phyloP scores from a whole-genome alignment of 2,329 filamentous ascomycete species.

The Pseudogymnoascus sp. region DNA sequence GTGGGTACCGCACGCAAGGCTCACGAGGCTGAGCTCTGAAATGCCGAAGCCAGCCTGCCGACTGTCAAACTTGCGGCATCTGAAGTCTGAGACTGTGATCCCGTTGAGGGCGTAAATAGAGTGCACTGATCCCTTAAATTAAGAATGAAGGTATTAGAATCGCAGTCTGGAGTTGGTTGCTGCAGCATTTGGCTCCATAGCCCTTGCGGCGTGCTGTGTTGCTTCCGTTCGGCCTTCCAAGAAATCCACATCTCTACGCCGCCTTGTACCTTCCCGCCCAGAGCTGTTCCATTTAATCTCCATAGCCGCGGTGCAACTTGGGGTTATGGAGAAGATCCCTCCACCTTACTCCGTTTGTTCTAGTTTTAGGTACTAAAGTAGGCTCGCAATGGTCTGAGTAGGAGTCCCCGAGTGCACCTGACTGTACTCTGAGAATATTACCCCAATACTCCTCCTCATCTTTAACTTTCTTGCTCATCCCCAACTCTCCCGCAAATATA shows the following conservation, averaged over 20 bases:
- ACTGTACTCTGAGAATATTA: constrained; percentile 6
- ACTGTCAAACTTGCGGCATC: neutral
- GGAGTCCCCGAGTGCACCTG: neutral
- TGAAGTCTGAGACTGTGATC: neutral
- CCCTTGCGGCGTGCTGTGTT: neutral
- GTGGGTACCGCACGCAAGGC: constrained; percentile 8
- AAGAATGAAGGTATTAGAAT: neutral
- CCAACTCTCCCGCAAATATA: neutral
- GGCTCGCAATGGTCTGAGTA: neutral
- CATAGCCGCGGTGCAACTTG: constrained; percentile 9
- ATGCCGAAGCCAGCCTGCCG: constrained; percentile 6
- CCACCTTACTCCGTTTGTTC: constrained; percentile 4
- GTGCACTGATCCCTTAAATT: neutral
- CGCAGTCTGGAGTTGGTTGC: neutral
- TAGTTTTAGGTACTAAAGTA: constrained; percentile 1
- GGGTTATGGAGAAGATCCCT: constrained; percentile 9
- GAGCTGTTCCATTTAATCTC: constrained; percentile 1
- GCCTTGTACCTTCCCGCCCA: constrained; percentile 4
- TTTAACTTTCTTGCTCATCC: constrained; percentile 1
- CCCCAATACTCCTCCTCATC: constrained; percentile 7
- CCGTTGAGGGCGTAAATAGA: neutral
- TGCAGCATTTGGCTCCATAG: no score
- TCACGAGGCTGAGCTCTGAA: constrained; percentile 2
- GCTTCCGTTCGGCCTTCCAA: neutral
- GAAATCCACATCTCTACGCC: neutral